Base-by-base conservation (phyloP, 495 filamentous ascomycete genomes). In the Alectoria sarmentosa region DNA sequence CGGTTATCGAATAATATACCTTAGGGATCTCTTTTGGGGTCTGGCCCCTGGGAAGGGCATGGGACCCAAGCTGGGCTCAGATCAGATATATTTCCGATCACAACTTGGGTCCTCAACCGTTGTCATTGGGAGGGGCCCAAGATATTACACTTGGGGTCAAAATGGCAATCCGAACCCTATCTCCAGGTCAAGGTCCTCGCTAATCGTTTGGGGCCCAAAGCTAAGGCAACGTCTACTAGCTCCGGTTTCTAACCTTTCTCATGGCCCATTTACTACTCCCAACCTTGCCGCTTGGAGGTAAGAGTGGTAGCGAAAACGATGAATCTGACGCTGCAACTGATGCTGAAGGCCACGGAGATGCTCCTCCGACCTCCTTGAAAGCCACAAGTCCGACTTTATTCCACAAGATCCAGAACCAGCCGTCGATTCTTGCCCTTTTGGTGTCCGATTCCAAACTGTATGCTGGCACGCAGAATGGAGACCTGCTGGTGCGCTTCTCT, bases 391-490 rank as follows among this genome's bases (percentile, higher is more conserved):
- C 89, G 17, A 78, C 80, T 32, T 76, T 90, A 17, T 71, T 83
- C 56, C 90, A 94, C 66, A 85, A 84, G 58, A 80, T 94, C 64
- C 80, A 83, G 65, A 87, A 91, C 71, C 79, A 84, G 66, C 84
- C 81, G 70, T 90, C 88, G 5, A 89, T 93, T 42, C 83, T 94
- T 26, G 79, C 86, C 0, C 78, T 94, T 41, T 86, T 82, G 0
- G 82, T 92, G 15, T 86, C 83, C 3, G 77, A 78, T 11, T 69
- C 76, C 32, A 78, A 85, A 66, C 82, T 94, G n/a, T 94, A 89
- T 76, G 91, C 92, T 28, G 94, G 93, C 41, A 90, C 92, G 23
- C 92, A 96, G 72, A 89, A 87, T 57, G 94, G 94, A 61, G 90
- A 96, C 75, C 92, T 98, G 63, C 76, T 94, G 58, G 89, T 88